Conservation (phyloP, 2,329 filamentous ascomycete species). For the Ceratocystis cacaofunesta region DNA sequence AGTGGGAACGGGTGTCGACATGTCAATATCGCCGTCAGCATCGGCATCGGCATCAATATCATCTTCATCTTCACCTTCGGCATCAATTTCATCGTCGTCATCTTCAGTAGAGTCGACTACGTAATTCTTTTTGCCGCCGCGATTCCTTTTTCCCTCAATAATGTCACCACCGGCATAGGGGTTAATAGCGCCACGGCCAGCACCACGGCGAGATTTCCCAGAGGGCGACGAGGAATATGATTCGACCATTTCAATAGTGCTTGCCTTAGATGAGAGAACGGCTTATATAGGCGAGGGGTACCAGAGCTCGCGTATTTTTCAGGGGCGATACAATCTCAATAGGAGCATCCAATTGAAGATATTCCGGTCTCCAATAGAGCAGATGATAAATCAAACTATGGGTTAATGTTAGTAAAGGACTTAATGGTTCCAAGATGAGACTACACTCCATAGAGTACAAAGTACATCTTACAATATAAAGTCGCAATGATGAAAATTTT, state of each 20-base stretch:
- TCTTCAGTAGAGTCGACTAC: constrained; percentile 41
- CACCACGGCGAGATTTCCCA: constrained; percentile 30
- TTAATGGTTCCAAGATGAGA: not conserved
- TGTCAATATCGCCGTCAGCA: constrained; percentile 35
- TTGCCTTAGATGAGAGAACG: not conserved
- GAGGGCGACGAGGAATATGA: constrained; percentile 9
- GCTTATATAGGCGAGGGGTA: not conserved
- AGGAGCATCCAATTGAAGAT: not conserved
- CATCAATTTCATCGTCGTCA: constrained; percentile 29
- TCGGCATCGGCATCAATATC: constrained; percentile 27
- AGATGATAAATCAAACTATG: not conserved
- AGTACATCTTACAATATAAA: not conserved
- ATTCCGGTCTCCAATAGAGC: not conserved
- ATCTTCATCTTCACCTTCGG: constrained; percentile 26
- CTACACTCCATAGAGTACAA: not conserved
- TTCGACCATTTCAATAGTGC: not conserved
- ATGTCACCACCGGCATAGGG: constrained; percentile 30
- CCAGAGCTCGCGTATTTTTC: not conserved
- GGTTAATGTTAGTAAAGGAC: not conserved
- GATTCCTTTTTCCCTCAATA: constrained; percentile 36
- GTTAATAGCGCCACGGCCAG: not conserved
- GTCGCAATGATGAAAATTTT: not conserved
- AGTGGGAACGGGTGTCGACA: constrained; percentile 26
- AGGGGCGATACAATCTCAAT: not conserved
- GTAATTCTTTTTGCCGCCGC: constrained; percentile 44